A percentile compares a stretch with the other conserved stretches of the same genome.
Conservation (phyloP, 257 asterid species). For the Pogostemon cablin region DNA sequence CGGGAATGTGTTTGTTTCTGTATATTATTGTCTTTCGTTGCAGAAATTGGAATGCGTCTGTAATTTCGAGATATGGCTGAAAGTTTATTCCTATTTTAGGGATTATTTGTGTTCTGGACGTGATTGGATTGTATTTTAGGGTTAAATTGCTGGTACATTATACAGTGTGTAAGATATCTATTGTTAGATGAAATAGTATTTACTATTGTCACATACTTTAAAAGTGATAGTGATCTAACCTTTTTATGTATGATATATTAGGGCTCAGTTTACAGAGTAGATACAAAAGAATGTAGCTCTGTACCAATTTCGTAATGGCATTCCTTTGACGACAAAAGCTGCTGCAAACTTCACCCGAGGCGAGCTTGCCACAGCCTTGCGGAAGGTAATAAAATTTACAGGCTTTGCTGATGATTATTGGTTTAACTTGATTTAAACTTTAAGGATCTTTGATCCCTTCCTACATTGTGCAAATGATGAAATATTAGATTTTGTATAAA, state of each 20-base stretch:
- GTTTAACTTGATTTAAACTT: conserved; percentile 9
- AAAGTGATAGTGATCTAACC: too few relatives aligned
- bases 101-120: too few relatives aligned
- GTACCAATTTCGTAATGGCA: conserved; percentile 95
- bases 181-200: too few relatives aligned
- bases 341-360: conserved; percentile 95
- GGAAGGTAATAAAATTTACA: conserved; percentile 59
- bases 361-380: conserved; percentile 97
- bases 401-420: conserved; percentile 18
- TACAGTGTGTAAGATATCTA: too few relatives aligned
- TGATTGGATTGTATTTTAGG: conserved; percentile 20
- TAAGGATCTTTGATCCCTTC: background rate
- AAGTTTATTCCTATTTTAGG: too few relatives aligned
- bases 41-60: too few relatives aligned
- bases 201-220: too few relatives aligned
- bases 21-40: too few relatives aligned
- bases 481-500: background rate
- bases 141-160: conserved; percentile 1
- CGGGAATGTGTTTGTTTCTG: too few relatives aligned
- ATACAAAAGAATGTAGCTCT: conserved; percentile 91
- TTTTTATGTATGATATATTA: too few relatives aligned
- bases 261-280: conserved; percentile 97
- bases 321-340: conserved; percentile 92
- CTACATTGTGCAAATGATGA: conserved; percentile 13
- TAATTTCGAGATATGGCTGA: too few relatives aligned